Percentiles rank a stretch among this genome's conserved stretches.
Conservation (phyloP, 2,329 filamentous ascomycete genomes). For the Ascochyta viciae-villosae region DNA sequence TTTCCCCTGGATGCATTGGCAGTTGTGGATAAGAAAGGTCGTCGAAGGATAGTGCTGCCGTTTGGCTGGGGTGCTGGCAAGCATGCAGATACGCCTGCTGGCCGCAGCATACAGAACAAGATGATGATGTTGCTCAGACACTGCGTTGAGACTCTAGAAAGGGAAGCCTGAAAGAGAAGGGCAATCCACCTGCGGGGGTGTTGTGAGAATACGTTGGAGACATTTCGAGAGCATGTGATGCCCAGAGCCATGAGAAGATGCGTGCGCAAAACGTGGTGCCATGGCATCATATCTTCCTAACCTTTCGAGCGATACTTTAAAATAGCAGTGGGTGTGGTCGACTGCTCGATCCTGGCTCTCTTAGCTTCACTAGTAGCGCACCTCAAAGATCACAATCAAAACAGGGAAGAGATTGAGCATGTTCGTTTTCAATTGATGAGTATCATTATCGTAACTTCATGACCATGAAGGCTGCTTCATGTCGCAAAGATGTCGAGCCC, state of each 20-base stretch:
- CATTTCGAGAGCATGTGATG: background rate
- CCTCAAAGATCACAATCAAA: background rate
- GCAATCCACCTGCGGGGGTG: background rate
- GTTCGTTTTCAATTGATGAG: conserved; percentile 15
- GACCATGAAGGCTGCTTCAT: conserved; percentile 18
- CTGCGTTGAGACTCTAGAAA: conserved; percentile 36
- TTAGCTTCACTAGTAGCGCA: no score
- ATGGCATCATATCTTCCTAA: background rate
- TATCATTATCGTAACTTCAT: conserved; percentile 20
- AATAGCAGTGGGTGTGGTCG: no score
- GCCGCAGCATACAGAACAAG: conserved; percentile 36
- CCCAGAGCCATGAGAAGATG: background rate
- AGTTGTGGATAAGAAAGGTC: conserved; percentile 48
- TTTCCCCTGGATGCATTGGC: conserved; percentile 55
- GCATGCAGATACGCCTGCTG: conserved; percentile 42
- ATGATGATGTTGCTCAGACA: conserved; percentile 38
- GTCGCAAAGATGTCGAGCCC: background rate
- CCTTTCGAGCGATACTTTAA: no score
- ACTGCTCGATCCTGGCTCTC: no score
- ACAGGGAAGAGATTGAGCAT: background rate
- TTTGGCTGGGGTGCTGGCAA: conserved; percentile 55
- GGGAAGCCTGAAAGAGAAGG: conserved; percentile 9
- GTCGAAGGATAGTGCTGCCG: conserved; percentile 52
- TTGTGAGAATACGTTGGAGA: background rate
- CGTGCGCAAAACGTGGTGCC: background rate